phyloP scores from a whole-genome alignment of 192 early-diverging fungal species.

The Umbelopsis ramanniana region DNA sequence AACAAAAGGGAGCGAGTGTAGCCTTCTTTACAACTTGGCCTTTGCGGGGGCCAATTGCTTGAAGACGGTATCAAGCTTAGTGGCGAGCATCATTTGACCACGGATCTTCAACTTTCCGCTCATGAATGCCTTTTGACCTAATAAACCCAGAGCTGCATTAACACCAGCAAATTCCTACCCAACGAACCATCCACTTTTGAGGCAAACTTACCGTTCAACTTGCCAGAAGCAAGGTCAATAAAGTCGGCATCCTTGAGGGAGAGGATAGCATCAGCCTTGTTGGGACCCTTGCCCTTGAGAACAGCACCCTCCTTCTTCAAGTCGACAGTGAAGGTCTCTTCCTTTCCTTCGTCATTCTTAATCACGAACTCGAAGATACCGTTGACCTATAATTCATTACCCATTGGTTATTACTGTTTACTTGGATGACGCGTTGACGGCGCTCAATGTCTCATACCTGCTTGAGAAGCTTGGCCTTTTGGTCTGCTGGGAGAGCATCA shows the following conservation, averaged over 20 bases:
- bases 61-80: conserved; percentile 72
- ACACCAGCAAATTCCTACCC: not conserved
- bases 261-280: conserved; percentile 76
- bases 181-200: not conserved
- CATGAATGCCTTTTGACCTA: conserved; percentile 90
- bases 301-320: conserved; percentile 73
- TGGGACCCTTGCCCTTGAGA: conserved; percentile 58
- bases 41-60: conserved; percentile 57
- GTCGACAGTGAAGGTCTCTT: conserved; percentile 83
- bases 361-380: conserved; percentile 90
- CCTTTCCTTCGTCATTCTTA: conserved; percentile 69
- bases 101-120: conserved; percentile 87
- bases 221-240: conserved; percentile 81
- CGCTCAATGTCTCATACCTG: conserved; percentile 43
- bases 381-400: conserved; percentile 51
- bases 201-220: conserved; percentile 72
- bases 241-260: conserved; percentile 79
- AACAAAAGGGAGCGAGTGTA: not conserved
- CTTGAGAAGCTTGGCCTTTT: conserved; percentile 63
- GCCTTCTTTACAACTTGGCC: conserved; percentile 66
- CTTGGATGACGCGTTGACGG: not conserved
- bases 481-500: conserved; percentile 61
- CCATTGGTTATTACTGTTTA: not conserved
- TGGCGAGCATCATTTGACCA: conserved; percentile 75
- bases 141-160: not conserved